Evolutionary conservation across 257 asterid species (phyloP).

Genomic region (Lavandula angustifolia): DNA sequence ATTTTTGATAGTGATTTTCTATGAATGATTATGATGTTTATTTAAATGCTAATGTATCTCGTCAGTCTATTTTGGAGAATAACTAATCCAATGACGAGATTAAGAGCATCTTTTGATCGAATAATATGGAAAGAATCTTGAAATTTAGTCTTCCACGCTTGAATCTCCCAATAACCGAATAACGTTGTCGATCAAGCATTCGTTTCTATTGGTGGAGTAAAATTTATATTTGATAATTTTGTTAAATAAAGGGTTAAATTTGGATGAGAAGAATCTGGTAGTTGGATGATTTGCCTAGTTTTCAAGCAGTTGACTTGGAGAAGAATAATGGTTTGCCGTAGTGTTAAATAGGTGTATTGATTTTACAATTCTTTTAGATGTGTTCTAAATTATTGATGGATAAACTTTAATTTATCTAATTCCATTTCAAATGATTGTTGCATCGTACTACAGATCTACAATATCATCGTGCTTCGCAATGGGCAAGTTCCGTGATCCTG

Average conservation of each 20-base stretch:
- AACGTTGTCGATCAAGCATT: background rate
- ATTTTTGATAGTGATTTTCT: too few relatives aligned
- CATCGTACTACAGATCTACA: background rate
- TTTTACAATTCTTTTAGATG: too few relatives aligned
- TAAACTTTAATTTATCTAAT: background rate
- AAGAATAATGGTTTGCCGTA: slow-evolving; percentile 12
- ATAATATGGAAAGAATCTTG: slow-evolving; percentile 16
- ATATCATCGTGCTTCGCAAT: background rate
- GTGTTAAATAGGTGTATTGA: slow-evolving; percentile 26
- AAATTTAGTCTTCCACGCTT: background rate
- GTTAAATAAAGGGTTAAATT: background rate
- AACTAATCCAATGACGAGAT: background rate
- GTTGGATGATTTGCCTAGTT: slow-evolving; percentile 29
- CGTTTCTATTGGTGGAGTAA: background rate
- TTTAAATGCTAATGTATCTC: background rate
- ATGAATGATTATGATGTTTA: background rate
- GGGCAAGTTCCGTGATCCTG: background rate
- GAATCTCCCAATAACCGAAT: slow-evolving; percentile 5
- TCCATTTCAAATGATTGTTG: background rate
- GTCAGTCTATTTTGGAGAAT: background rate
- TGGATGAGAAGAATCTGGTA: slow-evolving; percentile 1
- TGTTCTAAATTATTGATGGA: background rate
- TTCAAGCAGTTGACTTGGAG: slow-evolving; percentile 32
- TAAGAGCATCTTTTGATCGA: slow-evolving; percentile 17
- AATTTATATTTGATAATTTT: background rate